phyloP scores from a whole-genome alignment of 2,329 filamentous ascomycete genomes.

The Aspergillus latus region DNA sequence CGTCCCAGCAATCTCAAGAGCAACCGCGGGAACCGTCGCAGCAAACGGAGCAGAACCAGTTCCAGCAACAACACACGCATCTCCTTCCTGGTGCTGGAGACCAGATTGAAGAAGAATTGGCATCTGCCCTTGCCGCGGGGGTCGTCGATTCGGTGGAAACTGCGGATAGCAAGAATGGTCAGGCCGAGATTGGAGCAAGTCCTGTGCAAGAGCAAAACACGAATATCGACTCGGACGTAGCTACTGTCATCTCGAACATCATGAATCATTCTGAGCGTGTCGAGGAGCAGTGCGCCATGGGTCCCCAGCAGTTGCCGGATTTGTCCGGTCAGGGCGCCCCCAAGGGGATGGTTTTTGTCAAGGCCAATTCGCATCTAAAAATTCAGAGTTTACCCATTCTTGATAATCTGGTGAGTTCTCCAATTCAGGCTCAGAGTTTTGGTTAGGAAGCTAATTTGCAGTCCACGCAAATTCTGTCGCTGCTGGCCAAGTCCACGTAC shows the following conservation, averaged over 20 bases:
- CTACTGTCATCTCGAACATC: slow-evolving; percentile 44
- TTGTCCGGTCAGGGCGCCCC: slow-evolving; percentile 29
- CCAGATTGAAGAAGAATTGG: slow-evolving; percentile 39
- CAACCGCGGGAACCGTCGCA: background rate
- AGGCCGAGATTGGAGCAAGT: slow-evolving; percentile 21
- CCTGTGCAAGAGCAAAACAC: slow-evolving; percentile 23
- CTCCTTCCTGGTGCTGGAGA: slow-evolving; percentile 27
- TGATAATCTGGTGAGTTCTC: slow-evolving; percentile 56
- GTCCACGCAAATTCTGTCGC: slow-evolving; percentile 60
- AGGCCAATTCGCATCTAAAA: slow-evolving; percentile 50
- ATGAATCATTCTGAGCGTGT: slow-evolving; percentile 46
- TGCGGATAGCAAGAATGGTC: slow-evolving; percentile 23
- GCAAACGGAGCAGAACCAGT: slow-evolving; percentile 16
- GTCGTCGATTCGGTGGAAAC: slow-evolving; percentile 30
- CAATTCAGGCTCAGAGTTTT: background rate
- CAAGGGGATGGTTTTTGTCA: slow-evolving; percentile 40
- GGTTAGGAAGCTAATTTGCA: slow-evolving; percentile 27
- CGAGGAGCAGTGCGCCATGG: slow-evolving; percentile 41
- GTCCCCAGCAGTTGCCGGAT: slow-evolving; percentile 34
- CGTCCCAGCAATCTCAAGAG: background rate
- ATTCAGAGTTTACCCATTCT: slow-evolving; percentile 62
- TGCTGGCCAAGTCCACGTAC: slow-evolving; percentile 57
- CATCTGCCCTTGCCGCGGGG: slow-evolving; percentile 33
- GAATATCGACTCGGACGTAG: slow-evolving; percentile 36
- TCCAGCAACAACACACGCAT: slow-evolving; percentile 7